Percentiles rank a stretch among this genome's conserved stretches.
These are phyloP conservation scores for Dittrichia graveolens DNA, from an alignment of 129 eudicot species.

Conservation along the genomic window DNA sequence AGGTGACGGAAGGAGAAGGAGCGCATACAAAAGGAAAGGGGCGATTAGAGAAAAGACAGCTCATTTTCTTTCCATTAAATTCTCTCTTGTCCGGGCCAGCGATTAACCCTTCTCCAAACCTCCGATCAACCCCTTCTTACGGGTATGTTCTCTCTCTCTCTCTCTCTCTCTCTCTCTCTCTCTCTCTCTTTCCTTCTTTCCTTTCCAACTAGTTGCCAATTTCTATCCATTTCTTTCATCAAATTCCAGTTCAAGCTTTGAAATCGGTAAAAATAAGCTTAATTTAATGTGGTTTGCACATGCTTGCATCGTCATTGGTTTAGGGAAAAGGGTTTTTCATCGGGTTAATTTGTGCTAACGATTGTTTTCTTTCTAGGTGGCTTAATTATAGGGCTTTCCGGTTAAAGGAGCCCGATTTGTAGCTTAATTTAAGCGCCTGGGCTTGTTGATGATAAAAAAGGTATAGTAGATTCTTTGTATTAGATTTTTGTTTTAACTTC, in stretches of 20 bases:
- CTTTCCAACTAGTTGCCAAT: slow-evolving; percentile 1
- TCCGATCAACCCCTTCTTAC: slow-evolving; percentile 22
- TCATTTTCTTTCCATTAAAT: slow-evolving; percentile 6
- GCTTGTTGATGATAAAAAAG: slow-evolving; percentile 31
- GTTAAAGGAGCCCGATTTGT: slow-evolving; percentile 8
- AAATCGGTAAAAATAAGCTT: background rate
- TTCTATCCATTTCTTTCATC: background rate
- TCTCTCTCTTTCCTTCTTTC: background rate
- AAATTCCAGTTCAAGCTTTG: background rate
- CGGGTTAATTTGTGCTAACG: slow-evolving; percentile 20
- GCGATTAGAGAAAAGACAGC: slow-evolving; percentile 11
- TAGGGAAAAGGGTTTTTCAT: slow-evolving; percentile 13
- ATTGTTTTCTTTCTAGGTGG: background rate
- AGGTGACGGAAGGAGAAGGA: background rate
- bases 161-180: background rate
- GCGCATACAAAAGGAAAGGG: slow-evolving; percentile 20
- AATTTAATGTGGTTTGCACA: slow-evolving; percentile 6
- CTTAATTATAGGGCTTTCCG: slow-evolving; percentile 8
- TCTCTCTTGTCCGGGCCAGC: slow-evolving; percentile 18
- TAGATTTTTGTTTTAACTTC: background rate
- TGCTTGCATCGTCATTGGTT: slow-evolving; percentile 3
- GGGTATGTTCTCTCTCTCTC: background rate
- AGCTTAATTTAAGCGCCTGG: slow-evolving; percentile 22
- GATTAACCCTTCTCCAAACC: slow-evolving; percentile 27
- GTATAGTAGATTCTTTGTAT: slow-evolving; percentile 2